Conservation (phyloP, 2,329 filamentous ascomycete genomes). For the Phymatotrichopsis omnivora region DNA sequence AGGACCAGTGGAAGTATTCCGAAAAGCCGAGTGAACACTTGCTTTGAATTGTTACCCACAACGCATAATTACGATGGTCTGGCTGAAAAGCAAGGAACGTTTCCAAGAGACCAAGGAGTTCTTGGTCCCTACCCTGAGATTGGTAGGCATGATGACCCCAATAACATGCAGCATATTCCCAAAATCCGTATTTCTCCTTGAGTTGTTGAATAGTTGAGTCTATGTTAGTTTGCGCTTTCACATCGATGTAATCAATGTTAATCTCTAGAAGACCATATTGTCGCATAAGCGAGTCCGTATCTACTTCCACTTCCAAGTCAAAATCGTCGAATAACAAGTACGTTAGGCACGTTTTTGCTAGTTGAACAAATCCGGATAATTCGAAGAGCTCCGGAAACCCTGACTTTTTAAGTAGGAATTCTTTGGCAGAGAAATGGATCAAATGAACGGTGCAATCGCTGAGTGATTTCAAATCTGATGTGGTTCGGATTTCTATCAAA, state of each 20-base stretch:
- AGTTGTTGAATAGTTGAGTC: neutral
- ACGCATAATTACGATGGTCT: too few species aligned
- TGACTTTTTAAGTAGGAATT: constrained; percentile 28
- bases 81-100: too few species aligned
- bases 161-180: constrained; percentile 15
- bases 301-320: too few species aligned
- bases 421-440: constrained; percentile 28
- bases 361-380: neutral
- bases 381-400: constrained; percentile 12
- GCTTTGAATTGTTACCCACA: too few species aligned
- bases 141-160: constrained; percentile 10
- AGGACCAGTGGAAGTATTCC: too few species aligned
- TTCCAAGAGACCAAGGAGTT: neutral
- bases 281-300: too few species aligned
- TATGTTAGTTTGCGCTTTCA: too few species aligned
- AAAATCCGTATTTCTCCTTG: constrained; percentile 4
- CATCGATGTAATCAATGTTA: too few species aligned
- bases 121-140: neutral
- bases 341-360: constrained; percentile 8
- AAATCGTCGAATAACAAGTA: constrained; percentile 13
- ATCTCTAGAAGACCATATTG: too few species aligned
- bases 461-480: too few species aligned
- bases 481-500: constrained; percentile 27
- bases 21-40: too few species aligned
- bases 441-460: constrained; percentile 14